Base-by-base conservation (phyloP, 768 basidiomycete genomes). In the Rhizopogon salebrosus region DNA sequence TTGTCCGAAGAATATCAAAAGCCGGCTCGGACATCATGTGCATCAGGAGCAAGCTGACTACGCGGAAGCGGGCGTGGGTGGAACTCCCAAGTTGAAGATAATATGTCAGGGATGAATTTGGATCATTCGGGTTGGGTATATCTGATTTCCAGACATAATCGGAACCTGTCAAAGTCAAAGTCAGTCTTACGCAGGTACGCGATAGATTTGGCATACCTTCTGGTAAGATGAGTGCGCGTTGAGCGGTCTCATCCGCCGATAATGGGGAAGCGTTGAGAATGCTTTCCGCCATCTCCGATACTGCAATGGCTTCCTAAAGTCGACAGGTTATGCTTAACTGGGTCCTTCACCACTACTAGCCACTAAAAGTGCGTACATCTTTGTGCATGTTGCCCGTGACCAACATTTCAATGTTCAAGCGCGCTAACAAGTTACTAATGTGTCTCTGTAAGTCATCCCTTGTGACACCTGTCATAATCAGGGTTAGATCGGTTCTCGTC, bases 11-110 rank as follows among this genome's bases (percentile, higher is more conserved):
- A 22, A 85, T 74, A 64, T 95, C 85, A 71, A 98, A 99, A 9
- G 89, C 81, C 1, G 95, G 95, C 61, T 99, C 97, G n/a, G 79
- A 75, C 35, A 95, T 76, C 52, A 98, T 88, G 60, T 95, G 92
- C 0, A 78, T 78, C 22, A 98, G 82, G 13, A 99, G 77, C 2
- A 83, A 71, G 22, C 85, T 77, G 1, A 77, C 75, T 23, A 89
- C 84, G 3, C 94, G 84, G 10, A 81, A 71, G 18, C 67, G 76
- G 41, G 82, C 77, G 63, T 94, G 82, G 6, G 73, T 72, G 29
- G 83, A 64, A 36, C 83, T 75, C 10, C 95, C 95, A 54, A 89
- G 76, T 62, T 92, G 85, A 52, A 89, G 70, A 66, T 88, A 93
- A 72, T 97, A 98, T 3, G 88, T 85, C 49, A 98, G 64, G 2